Base-by-base conservation (phyloP, 805 yeast species). In the Candida methanosorbosa region DNA sequence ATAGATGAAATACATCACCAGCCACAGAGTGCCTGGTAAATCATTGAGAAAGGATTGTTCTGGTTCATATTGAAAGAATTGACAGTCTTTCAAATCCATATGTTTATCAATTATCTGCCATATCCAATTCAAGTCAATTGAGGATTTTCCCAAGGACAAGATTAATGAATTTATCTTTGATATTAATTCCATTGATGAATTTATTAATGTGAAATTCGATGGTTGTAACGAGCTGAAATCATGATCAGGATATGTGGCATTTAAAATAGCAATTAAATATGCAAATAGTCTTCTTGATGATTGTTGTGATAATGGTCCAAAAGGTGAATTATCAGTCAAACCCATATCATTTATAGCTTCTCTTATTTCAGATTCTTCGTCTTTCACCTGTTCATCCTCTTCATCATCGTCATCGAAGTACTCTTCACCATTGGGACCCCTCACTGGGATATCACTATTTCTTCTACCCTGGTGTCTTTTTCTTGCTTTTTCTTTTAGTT, bases 211-310 rank as follows among this genome's bases (percentile, higher is more conserved):
- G 56, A 82, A 82, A 54, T 77, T 80, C 15, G 66, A 66, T 2
- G 98, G 98, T 50, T 84, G 86, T 41, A 92, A 70, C 18, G 81
- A 72, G 11, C 94, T 72, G 49, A 90, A 92, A 52, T 92, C 98
- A 50, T 92, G 95, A 55, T 92, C 98, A 1, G 98, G 97, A 52
- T 84, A 90, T 4, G 94, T 80, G 7, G 94, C 83, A 56, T 92
- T 92, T 35, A 92, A 66, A 24, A 88, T 87, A 1, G 94, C 92
- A 39, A 92, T 84, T 32, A 92, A 64, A 52, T 88, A 84, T 0
- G 96, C 92, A 63, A 90, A 92, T 2, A 88, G 78, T 56, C 86
- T 81, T 43, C 96, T 72, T 30, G 94, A 81, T 2, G 92, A 77
- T n/a, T 81, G 75, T 46, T 80, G 81, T 49, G 81, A 82, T 23